Evolutionary conservation across 257 asterid species (phyloP).

Genomic region (Solanum pinnatisectum): DNA sequence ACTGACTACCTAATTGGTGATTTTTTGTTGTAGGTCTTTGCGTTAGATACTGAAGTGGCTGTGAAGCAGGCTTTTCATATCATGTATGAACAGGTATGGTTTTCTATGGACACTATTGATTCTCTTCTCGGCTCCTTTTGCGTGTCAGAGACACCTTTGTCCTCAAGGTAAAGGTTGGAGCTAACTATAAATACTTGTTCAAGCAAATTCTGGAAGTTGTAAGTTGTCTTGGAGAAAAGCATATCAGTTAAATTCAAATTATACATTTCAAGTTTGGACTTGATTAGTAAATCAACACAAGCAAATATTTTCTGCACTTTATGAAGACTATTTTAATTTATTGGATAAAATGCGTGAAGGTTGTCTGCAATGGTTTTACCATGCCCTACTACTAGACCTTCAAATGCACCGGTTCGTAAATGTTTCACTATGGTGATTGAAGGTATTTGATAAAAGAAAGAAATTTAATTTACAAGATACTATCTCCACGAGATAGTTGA

Average conservation of each 20-base stretch:
- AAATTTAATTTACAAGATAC: neutral
- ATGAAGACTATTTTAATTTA: neutral
- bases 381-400: neutral
- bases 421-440: neutral
- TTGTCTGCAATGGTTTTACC: neutral
- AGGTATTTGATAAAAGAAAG: neutral
- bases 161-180: neutral
- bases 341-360: neutral
- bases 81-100: slow-evolving; percentile 43
- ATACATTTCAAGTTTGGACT: neutral
- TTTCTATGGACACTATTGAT: neutral
- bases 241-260: neutral
- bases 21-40: slow-evolving; percentile 30
- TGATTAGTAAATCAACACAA: neutral
- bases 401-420: neutral
- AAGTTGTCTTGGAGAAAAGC: neutral
- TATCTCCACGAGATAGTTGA: neutral
- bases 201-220: neutral
- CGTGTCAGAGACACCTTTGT: neutral
- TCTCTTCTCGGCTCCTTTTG: neutral
- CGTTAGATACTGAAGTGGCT: slow-evolving; percentile 37
- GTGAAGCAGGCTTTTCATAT: slow-evolving; percentile 52
- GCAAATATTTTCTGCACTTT: neutral
- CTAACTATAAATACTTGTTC: neutral
- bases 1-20: neutral